A percentile compares a stretch with the other conserved stretches of the same genome.
These are phyloP conservation scores for Aspergillus neotritici DNA, from an alignment of 2,329 filamentous ascomycete genomes.

Conservation along the genomic window DNA sequence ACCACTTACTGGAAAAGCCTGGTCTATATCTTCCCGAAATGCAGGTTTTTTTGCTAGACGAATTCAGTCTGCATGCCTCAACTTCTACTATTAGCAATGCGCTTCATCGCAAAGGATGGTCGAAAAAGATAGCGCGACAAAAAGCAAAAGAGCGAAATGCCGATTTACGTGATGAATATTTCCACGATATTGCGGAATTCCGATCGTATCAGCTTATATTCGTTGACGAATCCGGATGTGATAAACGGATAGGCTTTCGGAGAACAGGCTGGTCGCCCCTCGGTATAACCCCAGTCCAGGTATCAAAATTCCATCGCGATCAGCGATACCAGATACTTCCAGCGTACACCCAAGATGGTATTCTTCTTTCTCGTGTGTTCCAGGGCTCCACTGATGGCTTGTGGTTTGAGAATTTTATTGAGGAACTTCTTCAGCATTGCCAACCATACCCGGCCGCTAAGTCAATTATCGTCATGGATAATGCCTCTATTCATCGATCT, in stretches of 20 bases:
- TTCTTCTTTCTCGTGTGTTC: constrained; percentile 25
- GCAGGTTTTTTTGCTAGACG: constrained; percentile 22
- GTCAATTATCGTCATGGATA: constrained; percentile 31
- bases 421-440: constrained; percentile 23
- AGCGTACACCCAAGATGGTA: constrained; percentile 27
- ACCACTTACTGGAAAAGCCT: constrained; percentile 28
- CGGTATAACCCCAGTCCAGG: constrained; percentile 17
- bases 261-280: constrained; percentile 31
- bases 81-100: constrained; percentile 20
- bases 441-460: constrained; percentile 21
- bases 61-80: constrained; percentile 18
- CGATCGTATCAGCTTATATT: too few relatives aligned
- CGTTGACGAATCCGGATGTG: constrained; percentile 34
- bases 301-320: constrained; percentile 17
- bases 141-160: constrained; percentile 29
- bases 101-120: constrained; percentile 22
- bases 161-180: constrained; percentile 30
- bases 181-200: constrained; percentile 25
- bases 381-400: constrained; percentile 23
- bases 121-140: constrained; percentile 25
- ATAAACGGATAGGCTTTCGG: constrained; percentile 29
- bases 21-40: constrained; percentile 28
- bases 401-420: constrained; percentile 28
- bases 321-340: constrained; percentile 27
- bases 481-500: constrained; percentile 22